A percentile compares a stretch with the other conserved stretches of the same genome.
phyloP scores from a whole-genome alignment of 306 rosid species.

The Trifolium repens region DNA sequence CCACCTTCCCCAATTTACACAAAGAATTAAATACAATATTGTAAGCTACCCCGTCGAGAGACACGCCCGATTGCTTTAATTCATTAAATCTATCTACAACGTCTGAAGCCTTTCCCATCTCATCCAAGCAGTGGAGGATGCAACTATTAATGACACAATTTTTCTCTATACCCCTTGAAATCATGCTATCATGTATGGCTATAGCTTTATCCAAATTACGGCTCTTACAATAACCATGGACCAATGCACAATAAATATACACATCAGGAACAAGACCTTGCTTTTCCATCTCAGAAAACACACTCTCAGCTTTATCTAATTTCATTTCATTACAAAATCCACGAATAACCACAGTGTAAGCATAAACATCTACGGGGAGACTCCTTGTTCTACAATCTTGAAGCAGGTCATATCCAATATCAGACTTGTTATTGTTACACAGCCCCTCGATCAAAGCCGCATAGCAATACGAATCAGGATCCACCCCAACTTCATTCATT shows the following conservation, averaged over 20 bases:
- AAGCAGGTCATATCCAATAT: slow-evolving; percentile 63
- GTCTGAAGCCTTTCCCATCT: slow-evolving; percentile 63
- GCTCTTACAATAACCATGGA: slow-evolving; percentile 73
- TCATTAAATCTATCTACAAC: slow-evolving; percentile 57
- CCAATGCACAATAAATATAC: slow-evolving; percentile 57
- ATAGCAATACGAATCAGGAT: slow-evolving; percentile 57
- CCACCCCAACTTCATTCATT: slow-evolving; percentile 67
- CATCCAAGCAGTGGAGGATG: slow-evolving; percentile 71
- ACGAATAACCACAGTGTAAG: slow-evolving; percentile 62
- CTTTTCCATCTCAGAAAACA: slow-evolving; percentile 65
- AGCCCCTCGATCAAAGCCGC: slow-evolving; percentile 70
- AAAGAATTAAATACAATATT: slow-evolving; percentile 68
- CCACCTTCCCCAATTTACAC: slow-evolving; percentile 67
- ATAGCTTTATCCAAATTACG: slow-evolving; percentile 58
- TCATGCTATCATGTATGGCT: slow-evolving; percentile 59
- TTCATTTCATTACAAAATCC: slow-evolving; percentile 80
- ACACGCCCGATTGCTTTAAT: slow-evolving; percentile 56
- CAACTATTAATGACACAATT: slow-evolving; percentile 66
- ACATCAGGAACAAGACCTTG: slow-evolving; percentile 68
- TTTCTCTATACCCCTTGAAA: slow-evolving; percentile 65
- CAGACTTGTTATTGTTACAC: slow-evolving; percentile 57
- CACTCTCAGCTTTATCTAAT: slow-evolving; percentile 59
- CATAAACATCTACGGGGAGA: slow-evolving; percentile 57
- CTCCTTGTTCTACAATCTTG: slow-evolving; percentile 51
- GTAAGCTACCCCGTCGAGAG: slow-evolving; percentile 68